Conservation (phyloP, 148 eudicot genomes). For the Spergularia marina region DNA sequence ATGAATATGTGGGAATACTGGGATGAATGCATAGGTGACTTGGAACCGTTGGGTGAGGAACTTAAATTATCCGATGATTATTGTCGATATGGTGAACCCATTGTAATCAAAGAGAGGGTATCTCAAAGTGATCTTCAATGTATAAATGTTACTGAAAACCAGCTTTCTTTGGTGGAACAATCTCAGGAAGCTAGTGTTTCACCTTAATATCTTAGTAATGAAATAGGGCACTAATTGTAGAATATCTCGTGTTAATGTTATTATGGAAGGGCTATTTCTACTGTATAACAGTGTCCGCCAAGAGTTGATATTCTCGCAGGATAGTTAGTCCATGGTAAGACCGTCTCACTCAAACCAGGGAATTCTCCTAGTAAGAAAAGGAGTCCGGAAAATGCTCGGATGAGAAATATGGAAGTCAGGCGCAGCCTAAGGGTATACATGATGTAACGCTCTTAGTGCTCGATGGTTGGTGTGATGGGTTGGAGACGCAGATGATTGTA, state of each 20-base stretch:
- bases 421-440: too few species aligned
- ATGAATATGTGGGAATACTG: slow-evolving; percentile 11
- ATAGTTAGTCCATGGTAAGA: too few species aligned
- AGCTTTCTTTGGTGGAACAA: slow-evolving; percentile 23
- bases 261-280: too few species aligned
- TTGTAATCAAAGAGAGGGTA: slow-evolving; percentile 13
- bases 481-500: too few species aligned
- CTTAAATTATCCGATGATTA: slow-evolving; percentile 11
- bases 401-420: too few species aligned
- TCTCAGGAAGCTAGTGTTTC: slow-evolving; percentile 33
- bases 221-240: slow-evolving; percentile 3
- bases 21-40: slow-evolving; percentile 1
- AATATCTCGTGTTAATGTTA: background rate
- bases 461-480: too few species aligned
- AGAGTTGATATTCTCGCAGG: too few species aligned
- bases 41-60: slow-evolving; percentile 4
- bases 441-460: too few species aligned
- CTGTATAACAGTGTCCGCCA: too few species aligned
- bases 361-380: too few species aligned
- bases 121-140: slow-evolving; percentile 6
- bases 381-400: too few species aligned
- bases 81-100: slow-evolving; percentile 22
- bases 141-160: slow-evolving; percentile 28
- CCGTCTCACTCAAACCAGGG: too few species aligned
- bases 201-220: slow-evolving; percentile 13